Evolutionary conservation across 2,329 filamentous ascomycete species (phyloP), one percentile per base, ranked within the genome.

Genomic region (Beauveria australis): DNA sequence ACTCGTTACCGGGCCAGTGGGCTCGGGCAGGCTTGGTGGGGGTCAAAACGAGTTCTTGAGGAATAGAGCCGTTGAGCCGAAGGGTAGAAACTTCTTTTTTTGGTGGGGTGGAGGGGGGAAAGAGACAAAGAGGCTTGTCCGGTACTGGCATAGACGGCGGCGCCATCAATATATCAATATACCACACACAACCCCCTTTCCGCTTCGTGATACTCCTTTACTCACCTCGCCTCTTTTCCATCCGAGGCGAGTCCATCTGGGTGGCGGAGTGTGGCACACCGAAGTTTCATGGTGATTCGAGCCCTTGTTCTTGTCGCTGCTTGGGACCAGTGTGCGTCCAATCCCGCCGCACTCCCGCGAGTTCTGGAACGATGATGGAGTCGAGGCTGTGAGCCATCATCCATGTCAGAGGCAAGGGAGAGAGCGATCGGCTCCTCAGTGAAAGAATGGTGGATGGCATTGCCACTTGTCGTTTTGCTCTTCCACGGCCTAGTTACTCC

Each of bases 21-120:
- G 28, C 28, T 30, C 8, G 28, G 24, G 48, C 7, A 16, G n/a
- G 22, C 30, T 26, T 46, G 26, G 53, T 24, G 40, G 30, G n/a
- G 28, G 30, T 58, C 30, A 16, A 16, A 37, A 37, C 33, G 33
- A 37, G 33, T 37, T 37, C 12, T 37, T 37, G 33, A 37, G 12
- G 12, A 37, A 14, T 37, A 37, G 12, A 37, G 5, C 33, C 33
- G 33, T 37, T 37, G 41, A 55, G 52, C 52, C 44, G 52, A 30
- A 52, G 49, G 19, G 55, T 55, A 33, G 59, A 60, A 60, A 48
- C 59, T 60, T 55, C 59, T 60, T 60, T 55, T 43, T 53, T 12
- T 22, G 40, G 48, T 59, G 48, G 46, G 26, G 55, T 40, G 57
- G 49, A 41, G n/a, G n/a, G 52, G 37, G 37, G 40, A 12, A 7